These are phyloP conservation scores for Parastagonospora avenae DNA, from an alignment of 2,329 filamentous ascomycete genomes.

Conservation along the genomic window DNA sequence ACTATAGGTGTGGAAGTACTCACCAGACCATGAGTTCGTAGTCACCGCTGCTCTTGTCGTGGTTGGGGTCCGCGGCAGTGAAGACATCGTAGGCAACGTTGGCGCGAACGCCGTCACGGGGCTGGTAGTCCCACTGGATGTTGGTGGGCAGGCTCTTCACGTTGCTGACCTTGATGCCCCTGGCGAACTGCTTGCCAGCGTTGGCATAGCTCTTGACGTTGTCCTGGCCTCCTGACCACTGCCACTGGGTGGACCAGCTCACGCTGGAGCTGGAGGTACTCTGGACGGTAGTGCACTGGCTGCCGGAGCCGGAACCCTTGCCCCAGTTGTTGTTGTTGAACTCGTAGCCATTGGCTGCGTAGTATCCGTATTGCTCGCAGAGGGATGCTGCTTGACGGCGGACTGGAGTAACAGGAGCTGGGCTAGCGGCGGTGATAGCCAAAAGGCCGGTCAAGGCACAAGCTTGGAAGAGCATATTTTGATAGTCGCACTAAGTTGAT, in stretches of 20 bases:
- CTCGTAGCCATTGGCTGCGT: conserved; percentile 25
- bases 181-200: conserved; percentile 21
- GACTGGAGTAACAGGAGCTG: background rate
- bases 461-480: conserved; percentile 5
- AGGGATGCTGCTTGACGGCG: conserved; percentile 14
- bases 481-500: background rate
- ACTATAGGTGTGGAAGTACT: background rate
- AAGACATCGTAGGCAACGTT: conserved; percentile 37
- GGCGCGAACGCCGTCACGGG: conserved; percentile 14
- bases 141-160: conserved; percentile 25
- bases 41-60: conserved; percentile 29
- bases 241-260: conserved; percentile 23
- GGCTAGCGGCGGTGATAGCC: conserved; percentile 1
- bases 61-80: conserved; percentile 25
- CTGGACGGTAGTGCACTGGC: conserved; percentile 26
- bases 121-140: conserved; percentile 27
- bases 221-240: conserved; percentile 23
- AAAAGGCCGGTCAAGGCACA: conserved; percentile 1
- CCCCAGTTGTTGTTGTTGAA: conserved; percentile 35
- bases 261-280: conserved; percentile 19
- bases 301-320: conserved; percentile 14
- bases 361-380: conserved; percentile 26
- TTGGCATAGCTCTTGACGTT: conserved; percentile 34
- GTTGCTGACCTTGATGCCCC: conserved; percentile 18
- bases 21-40: conserved; percentile 35